These are phyloP conservation scores for Skeletonema costatum DNA, from an alignment of 108 stramenopile species.

Conservation along the genomic window DNA sequence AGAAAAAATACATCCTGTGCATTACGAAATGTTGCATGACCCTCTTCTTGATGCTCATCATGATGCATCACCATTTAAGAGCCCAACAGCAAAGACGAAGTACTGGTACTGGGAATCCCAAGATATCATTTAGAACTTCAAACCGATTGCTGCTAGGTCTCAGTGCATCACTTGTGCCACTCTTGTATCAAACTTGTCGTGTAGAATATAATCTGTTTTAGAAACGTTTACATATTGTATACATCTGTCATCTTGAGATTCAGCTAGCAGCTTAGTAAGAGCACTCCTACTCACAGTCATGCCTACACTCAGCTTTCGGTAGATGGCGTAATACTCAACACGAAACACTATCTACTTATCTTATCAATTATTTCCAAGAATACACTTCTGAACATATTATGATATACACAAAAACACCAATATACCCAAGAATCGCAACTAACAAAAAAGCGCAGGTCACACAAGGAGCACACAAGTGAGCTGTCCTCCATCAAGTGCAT, in stretches of 20 bases:
- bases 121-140: neutral
- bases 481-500: too few species aligned
- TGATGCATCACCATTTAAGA: neutral
- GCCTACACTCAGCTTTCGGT: too few species aligned
- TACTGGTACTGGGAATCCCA: neutral
- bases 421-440: neutral
- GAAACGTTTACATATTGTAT: neutral
- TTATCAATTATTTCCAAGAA: neutral
- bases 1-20: constrained; percentile 58
- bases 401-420: neutral
- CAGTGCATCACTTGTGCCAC: neutral
- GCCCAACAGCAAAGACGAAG: neutral
- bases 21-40: constrained; percentile 5
- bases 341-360: too few species aligned
- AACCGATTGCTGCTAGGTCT: neutral
- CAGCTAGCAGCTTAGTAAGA: too few species aligned
- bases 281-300: too few species aligned
- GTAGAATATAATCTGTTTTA: neutral
- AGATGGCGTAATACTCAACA: too few species aligned
- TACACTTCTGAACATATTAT: neutral
- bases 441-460: neutral
- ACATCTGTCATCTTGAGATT: too few species aligned
- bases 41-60: neutral
- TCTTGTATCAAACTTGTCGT: neutral
- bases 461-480: too few species aligned